phyloP scores from a whole-genome alignment of 306 rosid genomes.

The Senna tora region DNA sequence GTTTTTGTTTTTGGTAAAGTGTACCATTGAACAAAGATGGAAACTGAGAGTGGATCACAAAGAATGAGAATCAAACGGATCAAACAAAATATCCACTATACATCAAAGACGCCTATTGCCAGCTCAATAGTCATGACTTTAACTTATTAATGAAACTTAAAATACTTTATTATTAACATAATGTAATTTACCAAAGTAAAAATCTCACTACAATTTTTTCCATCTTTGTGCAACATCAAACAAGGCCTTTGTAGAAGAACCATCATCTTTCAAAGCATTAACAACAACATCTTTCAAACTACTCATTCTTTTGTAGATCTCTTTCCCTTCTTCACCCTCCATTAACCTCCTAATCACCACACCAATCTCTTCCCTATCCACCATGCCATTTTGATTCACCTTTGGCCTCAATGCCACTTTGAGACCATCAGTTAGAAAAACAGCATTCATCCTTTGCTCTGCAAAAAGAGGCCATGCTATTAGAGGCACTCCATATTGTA shows the following conservation, averaged over 20 bases:
- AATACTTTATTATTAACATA: too few species aligned
- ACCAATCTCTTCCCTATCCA: slow-evolving; percentile 38
- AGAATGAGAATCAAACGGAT: too few species aligned
- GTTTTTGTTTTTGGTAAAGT: too few species aligned
- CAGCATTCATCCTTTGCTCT: slow-evolving; percentile 35
- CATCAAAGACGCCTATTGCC: too few species aligned
- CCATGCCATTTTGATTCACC: not conserved
- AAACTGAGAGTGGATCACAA: too few species aligned
- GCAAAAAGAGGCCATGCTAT: slow-evolving; percentile 44
- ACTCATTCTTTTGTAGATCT: not conserved
- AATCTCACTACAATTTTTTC: too few species aligned
- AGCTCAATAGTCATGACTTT: too few species aligned
- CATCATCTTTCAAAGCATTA: not conserved
- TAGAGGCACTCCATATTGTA: slow-evolving; percentile 33
- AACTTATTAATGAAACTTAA: too few species aligned
- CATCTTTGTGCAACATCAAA: too few species aligned
- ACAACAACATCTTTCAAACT: slow-evolving; percentile 22
- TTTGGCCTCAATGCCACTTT: slow-evolving; percentile 36
- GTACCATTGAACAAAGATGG: too few species aligned
- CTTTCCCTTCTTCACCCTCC: slow-evolving; percentile 32
- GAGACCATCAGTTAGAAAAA: slow-evolving; percentile 1
- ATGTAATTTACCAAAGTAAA: too few species aligned
- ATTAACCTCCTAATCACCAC: slow-evolving; percentile 33
- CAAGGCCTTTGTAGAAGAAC: not conserved
- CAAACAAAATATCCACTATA: too few species aligned